Evolutionary conservation across 495 filamentous ascomycete species (phyloP), one percentile per base, ranked within the genome.

Genomic region (Thermothielavioides terrestris): DNA sequence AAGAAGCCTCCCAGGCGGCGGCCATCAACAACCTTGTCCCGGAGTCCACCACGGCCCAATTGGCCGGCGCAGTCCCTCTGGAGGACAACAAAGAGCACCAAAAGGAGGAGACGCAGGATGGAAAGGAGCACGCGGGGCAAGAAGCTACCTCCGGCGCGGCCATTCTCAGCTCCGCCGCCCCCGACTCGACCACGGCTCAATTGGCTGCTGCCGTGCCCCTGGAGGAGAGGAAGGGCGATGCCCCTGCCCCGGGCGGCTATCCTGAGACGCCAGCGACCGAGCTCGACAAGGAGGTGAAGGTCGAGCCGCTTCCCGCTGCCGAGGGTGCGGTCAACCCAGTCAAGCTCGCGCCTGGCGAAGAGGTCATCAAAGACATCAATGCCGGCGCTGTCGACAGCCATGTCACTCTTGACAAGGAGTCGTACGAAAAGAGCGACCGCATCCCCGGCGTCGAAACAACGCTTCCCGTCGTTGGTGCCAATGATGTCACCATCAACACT

Each of bases 301-400:
- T 91, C 53, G 81, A 85, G 56, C 84, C 85, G 6, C 70, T 89
- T 34, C 90, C 90, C 8, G 89, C 91, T 31, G 82, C 88, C 20
- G 77, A 72, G 25, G 87, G 85, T 42, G 74, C 77, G 36, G 78
- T 86, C 35, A 95, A 95, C 57, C 91, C 90, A 2, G 78, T 95
- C 62, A 72, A 78, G 56, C 74, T 94, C 28, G 74, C 71, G 18
- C 83, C 88, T n/a, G 88, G 89, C 48, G 86, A 94, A 67, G 79
- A 80, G 61, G 78, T 94, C 27, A 89, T 88, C 12, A 74, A 74
- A 51, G 63, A 60, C 14, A 49, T 87, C 31, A 76, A 72, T 20
- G 61, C 69, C 22, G 76, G 79, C 55, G 75, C 76, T 27, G 64
- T 78, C 55, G 66, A 76, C 34, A 77, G 69, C 49, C 73, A 76